Conservation (phyloP, 148 eudicot species). For the Vaccinium darrowii region DNA sequence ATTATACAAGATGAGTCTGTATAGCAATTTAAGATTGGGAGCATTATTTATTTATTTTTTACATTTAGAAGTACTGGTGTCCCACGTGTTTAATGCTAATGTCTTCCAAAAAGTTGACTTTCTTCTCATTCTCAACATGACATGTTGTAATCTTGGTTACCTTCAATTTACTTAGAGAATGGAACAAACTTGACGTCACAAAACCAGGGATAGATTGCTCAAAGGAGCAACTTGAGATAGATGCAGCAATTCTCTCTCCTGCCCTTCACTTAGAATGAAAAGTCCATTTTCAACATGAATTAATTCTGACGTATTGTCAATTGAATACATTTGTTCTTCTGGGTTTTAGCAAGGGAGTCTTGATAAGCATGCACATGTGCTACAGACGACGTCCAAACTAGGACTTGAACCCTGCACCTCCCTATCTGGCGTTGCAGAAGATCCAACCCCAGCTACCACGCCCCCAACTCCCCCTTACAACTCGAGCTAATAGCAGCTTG, state of each 20-base stretch:
- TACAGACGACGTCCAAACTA: not conserved
- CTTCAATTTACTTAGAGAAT: not conserved
- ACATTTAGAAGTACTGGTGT: not conserved
- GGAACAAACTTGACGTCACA: not conserved
- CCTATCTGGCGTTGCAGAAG: not conserved
- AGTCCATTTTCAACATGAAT: not conserved
- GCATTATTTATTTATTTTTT: not conserved
- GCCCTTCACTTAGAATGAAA: not conserved
- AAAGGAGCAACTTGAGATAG: not conserved
- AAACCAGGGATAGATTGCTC: not conserved
- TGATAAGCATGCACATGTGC: not conserved
- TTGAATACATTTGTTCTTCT: not conserved
- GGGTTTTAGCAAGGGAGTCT: not conserved
- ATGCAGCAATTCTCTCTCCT: not conserved
- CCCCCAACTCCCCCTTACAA: not conserved
- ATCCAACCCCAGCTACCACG: not conserved
- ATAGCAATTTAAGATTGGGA: not conserved
- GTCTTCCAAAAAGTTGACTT: constrained; percentile 6
- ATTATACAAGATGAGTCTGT: not conserved
- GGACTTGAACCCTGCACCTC: not conserved
- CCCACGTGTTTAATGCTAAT: not conserved
- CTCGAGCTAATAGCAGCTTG: not conserved
- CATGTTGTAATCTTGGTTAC: not conserved
- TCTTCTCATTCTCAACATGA: not conserved
- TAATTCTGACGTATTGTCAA: not conserved